Evolutionary conservation across 2,329 filamentous ascomycete species (phyloP).

Genomic region (Talaromyces sp.): DNA sequence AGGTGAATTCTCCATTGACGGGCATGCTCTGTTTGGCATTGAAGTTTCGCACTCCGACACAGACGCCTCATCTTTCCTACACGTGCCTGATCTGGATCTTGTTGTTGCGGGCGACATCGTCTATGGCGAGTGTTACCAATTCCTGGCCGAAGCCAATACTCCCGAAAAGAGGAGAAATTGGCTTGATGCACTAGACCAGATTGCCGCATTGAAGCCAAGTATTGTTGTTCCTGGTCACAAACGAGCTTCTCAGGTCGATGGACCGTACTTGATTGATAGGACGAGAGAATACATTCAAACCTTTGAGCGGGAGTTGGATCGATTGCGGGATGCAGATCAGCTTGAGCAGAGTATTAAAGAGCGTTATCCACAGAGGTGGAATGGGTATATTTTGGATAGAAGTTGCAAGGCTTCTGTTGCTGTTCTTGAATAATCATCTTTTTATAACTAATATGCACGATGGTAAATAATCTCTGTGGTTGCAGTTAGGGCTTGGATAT

Average conservation of each 20-base stretch:
- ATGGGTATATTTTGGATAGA: background rate
- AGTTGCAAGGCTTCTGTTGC: conserved; percentile 7
- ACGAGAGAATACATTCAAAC: conserved; percentile 29
- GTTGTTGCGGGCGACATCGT: conserved; percentile 40
- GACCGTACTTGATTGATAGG: conserved; percentile 25
- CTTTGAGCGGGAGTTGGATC: conserved; percentile 16
- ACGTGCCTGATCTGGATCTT: conserved; percentile 33
- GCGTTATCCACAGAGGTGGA: conserved; percentile 5
- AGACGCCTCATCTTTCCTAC: conserved; percentile 33
- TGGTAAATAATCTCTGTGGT: too few species aligned
- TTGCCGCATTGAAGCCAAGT: conserved; percentile 31
- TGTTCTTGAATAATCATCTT: background rate
- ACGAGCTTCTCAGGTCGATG: conserved; percentile 25
- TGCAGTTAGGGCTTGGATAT: too few species aligned
- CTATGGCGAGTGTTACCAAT: conserved; percentile 38
- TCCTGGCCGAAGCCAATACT: conserved; percentile 35
- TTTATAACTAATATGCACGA: too few species aligned
- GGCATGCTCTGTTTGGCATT: conserved; percentile 21
- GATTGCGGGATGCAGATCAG: background rate
- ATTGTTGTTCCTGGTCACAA: conserved; percentile 35
- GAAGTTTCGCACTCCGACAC: conserved; percentile 31
- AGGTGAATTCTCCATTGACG: conserved; percentile 16
- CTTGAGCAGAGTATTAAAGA: conserved; percentile 1
- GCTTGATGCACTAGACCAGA: conserved; percentile 31
- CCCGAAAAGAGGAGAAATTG: conserved; percentile 30